phyloP scores from a whole-genome alignment of 805 yeast genomes.

The Candida parachauliodes region DNA sequence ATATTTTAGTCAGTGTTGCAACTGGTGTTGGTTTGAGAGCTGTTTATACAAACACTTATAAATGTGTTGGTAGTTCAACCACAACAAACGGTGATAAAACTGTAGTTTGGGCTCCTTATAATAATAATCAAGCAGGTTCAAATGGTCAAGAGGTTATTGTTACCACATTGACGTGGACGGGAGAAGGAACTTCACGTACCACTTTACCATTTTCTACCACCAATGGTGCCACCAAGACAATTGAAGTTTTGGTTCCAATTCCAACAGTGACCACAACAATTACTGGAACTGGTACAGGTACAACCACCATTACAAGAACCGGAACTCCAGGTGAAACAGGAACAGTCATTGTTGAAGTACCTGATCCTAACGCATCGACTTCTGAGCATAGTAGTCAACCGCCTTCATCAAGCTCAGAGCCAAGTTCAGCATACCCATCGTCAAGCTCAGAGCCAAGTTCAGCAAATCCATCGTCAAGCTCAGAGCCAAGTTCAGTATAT shows the following conservation, averaged over 20 bases:
- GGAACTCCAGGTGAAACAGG: conserved; percentile 16
- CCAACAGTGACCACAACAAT: conserved; percentile 14
- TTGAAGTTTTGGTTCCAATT: conserved; percentile 19
- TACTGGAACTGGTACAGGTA: conserved; percentile 12
- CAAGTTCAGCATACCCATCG: neutral
- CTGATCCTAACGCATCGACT: conserved; percentile 3
- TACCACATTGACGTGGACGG: conserved; percentile 3
- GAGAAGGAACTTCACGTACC: conserved; percentile 13
- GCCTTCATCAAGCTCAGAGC: neutral
- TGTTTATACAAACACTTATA: conserved; percentile 5
- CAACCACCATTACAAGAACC: conserved; percentile 14
- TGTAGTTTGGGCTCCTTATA: neutral
- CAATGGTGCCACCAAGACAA: conserved; percentile 18
- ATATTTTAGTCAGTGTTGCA: conserved; percentile 7
- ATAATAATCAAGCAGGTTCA: conserved; percentile 1
- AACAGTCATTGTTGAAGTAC: conserved; percentile 12
- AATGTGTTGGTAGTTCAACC: neutral
- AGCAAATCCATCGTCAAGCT: conserved; percentile 1
- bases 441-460: neutral
- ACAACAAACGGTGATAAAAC: neutral
- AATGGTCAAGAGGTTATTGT: conserved; percentile 4
- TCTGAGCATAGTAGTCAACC: neutral
- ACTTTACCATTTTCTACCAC: conserved; percentile 16
- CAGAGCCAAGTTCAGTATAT: neutral
- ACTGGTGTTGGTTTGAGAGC: neutral